A percentile compares a stretch with the other conserved stretches of the same genome.
Conservation (phyloP, 192 early-diverging fungal genomes). For the Rhizophlyctis rosea region DNA sequence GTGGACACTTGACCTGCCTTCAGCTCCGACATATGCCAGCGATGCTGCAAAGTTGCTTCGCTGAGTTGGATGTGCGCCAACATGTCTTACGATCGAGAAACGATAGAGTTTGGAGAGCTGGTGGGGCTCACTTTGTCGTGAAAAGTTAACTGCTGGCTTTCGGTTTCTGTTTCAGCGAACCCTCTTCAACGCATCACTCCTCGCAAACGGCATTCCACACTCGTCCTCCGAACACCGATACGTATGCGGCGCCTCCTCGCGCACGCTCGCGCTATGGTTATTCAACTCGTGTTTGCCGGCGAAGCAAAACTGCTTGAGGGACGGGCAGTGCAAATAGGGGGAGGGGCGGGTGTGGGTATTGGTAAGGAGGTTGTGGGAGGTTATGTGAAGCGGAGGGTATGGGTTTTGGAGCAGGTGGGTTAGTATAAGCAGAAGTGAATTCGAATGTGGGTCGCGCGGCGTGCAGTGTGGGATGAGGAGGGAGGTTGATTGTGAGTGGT, state of each 20-base stretch:
- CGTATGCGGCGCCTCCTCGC: background rate
- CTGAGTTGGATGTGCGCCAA: no score
- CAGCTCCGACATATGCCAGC: no score
- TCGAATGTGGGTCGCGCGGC: background rate
- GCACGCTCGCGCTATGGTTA: constrained; percentile 37
- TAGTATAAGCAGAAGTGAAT: constrained; percentile 11
- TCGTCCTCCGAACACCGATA: constrained; percentile 10
- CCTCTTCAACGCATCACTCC: constrained; percentile 21
- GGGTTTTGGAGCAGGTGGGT: constrained; percentile 50
- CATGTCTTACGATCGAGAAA: no score
- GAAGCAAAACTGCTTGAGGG: constrained; percentile 35
- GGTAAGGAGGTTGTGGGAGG: constrained; percentile 45
- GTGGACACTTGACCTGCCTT: no score
- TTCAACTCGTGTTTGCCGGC: constrained; percentile 70
- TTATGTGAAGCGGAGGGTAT: constrained; percentile 53
- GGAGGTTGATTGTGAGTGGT: no score
- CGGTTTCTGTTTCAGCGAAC: no score
- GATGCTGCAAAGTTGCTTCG: no score
- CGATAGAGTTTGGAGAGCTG: no score
- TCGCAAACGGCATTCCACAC: constrained; percentile 9
- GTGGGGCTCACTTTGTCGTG: no score
- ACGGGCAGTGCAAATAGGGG: constrained; percentile 51
- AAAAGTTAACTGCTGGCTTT: no score
- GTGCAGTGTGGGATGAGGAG: no score
- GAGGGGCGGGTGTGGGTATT: constrained; percentile 49